Base-by-base conservation (phyloP, 805 yeast genomes). In the Wickerhamomyces rabaulensis region DNA sequence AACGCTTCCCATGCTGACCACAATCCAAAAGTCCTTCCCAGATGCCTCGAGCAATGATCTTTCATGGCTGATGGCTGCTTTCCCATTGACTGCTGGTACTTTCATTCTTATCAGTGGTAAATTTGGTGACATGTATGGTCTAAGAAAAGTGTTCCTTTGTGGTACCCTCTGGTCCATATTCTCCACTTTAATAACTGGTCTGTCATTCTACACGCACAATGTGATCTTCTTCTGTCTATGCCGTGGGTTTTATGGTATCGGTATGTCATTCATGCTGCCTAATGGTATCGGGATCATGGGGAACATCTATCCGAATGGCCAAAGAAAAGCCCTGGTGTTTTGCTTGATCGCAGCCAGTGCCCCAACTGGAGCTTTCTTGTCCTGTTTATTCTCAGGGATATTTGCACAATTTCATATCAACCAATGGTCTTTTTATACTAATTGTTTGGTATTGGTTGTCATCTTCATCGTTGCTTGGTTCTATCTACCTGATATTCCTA, bases 51-150 rank as follows among this genome's bases (percentile, higher is more conserved):
- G 47, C 8, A 51, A 52, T 6, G 67, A 69, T 40, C 70, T 73
- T 46, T 69, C 52, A 3, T 83, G 95, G 94, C 78, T 80, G 58
- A 73, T 80, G 71, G 89, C 90, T 2, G 76, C 87, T 0, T 84
- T 78, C 58, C 80, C 88, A 0, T 64, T 86, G 45, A 79, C 88
- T 0, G 78, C 84, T 6, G 92, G 92, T 12, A 82, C 92, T 0
- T 79, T 85, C 51, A 84, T 86, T 43, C 62, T 86, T 33, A 68
- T 81, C 5, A 75, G 84, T 33, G 94, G 94, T 9, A 71, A 82
- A 42, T 57, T 84, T 40, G 94, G 95, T 29, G 95, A 86, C 56
- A 67, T 84, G 12, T 79, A 77, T 53, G 94, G 94, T 0, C 68
- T 82, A 44, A 80, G 79, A 48, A 65, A 60, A 37, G 63, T 79